phyloP scores from a whole-genome alignment of 305 asterid genomes.

The Rubia tinctorum region DNA sequence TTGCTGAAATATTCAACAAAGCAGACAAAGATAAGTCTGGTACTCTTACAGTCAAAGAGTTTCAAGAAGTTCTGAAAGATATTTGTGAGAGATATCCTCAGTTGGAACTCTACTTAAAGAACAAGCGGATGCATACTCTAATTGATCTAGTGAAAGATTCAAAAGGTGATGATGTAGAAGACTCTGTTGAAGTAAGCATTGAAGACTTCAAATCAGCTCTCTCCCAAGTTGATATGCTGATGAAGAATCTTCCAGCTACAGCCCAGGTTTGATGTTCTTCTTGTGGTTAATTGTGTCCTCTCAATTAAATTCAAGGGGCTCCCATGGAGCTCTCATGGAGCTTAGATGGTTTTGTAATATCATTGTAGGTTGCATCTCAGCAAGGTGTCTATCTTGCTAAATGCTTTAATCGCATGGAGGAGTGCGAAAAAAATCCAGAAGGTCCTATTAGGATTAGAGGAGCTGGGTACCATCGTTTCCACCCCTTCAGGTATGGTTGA shows the following conservation, averaged over 20 bases:
- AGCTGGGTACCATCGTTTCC: conserved; percentile 95
- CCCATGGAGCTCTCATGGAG: neutral
- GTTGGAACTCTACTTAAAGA: conserved; percentile 72
- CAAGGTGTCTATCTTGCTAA: conserved; percentile 95
- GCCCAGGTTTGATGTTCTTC: conserved; percentile 65
- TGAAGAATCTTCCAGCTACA: conserved; percentile 99
- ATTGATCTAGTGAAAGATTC: conserved; percentile 67
- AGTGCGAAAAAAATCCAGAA: conserved; percentile 81
- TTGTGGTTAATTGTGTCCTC: conserved; percentile 9
- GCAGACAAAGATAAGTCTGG: conserved; percentile 94
- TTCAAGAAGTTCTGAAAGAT: conserved; percentile 76
- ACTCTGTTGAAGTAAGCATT: conserved; percentile 69
- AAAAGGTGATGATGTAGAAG: conserved; percentile 51
- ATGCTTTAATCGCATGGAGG: conserved; percentile 92
- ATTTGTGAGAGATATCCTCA: conserved; percentile 94
- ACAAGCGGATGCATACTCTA: conserved; percentile 47
- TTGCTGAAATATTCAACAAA: conserved; percentile 73
- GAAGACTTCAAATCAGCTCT: conserved; percentile 85
- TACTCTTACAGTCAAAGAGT: conserved; percentile 81
- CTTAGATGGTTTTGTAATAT: neutral
- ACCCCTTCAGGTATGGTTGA: conserved; percentile 70
- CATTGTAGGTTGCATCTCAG: conserved; percentile 85
- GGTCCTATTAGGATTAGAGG: conserved; percentile 96
- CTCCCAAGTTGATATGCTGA: conserved; percentile 80
- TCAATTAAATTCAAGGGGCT: neutral